Percentiles rank a stretch among this genome's conserved stretches.
Evolutionary conservation across 176 grass and related monocot species (phyloP).

Genomic region (Eragrostis curvula): DNA sequence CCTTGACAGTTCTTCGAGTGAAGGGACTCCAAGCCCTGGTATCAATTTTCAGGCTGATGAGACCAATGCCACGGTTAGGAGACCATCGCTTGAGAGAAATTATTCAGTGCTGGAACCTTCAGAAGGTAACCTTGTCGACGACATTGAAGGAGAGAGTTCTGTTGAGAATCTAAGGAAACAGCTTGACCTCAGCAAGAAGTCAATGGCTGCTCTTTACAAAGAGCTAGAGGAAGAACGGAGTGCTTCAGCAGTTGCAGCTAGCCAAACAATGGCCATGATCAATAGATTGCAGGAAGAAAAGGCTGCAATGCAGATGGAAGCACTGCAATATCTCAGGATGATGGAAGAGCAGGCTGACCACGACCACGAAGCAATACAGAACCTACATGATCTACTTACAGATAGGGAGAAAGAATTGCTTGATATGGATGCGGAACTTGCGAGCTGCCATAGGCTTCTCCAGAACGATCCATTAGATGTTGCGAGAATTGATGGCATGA

Average conservation of each 20-base stretch:
- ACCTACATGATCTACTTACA: conserved; percentile 78
- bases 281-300: conserved; percentile 89
- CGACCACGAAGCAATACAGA: conserved; percentile 76
- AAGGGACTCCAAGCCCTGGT: conserved; percentile 42
- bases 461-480: conserved; percentile 18
- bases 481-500: neutral
- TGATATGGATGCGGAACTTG: conserved; percentile 71
- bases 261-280: conserved; percentile 96
- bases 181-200: conserved; percentile 61
- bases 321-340: conserved; percentile 88
- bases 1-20: conserved; percentile 43
- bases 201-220: conserved; percentile 66
- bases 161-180: conserved; percentile 63
- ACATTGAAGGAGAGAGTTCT: conserved; percentile 61
- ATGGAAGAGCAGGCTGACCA: conserved; percentile 97
- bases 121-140: conserved; percentile 52
- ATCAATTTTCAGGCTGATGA: conserved; percentile 50
- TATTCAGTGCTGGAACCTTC: conserved; percentile 68
- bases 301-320: conserved; percentile 92
- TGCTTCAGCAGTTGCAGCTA: conserved; percentile 79
- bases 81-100: conserved; percentile 61
- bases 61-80: conserved; percentile 44
- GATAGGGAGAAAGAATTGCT: conserved; percentile 93
- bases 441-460: conserved; percentile 37
- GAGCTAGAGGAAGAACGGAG: conserved; percentile 90